phyloP scores from a whole-genome alignment of 164 flowering plant genomes.

The Dillenia suffruticosa region DNA sequence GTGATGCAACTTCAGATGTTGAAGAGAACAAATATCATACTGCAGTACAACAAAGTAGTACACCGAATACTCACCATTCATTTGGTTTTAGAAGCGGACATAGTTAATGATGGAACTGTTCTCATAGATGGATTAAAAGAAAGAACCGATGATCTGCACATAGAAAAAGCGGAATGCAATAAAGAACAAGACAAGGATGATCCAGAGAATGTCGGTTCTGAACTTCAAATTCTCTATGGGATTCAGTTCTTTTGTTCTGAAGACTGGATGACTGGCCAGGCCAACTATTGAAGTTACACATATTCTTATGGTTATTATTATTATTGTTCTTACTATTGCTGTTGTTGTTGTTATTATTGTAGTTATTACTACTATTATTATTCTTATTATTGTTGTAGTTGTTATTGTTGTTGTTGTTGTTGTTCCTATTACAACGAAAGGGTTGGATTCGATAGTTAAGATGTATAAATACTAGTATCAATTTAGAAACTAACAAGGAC shows the following conservation, averaged over 20 bases:
- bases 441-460: too few species aligned
- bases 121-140: conserved; percentile 4
- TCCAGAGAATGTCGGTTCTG: background rate
- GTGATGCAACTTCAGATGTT: conserved; percentile 8
- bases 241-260: too few species aligned
- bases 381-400: too few species aligned
- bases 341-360: too few species aligned
- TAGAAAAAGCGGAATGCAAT: conserved; percentile 8
- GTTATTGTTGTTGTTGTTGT: too few species aligned
- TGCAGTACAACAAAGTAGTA: background rate
- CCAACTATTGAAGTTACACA: conserved; percentile 24
- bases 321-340: too few species aligned
- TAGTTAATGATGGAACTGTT: background rate
- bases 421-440: too few species aligned
- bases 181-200: conserved; percentile 17
- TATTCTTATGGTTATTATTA: background rate
- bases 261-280: background rate
- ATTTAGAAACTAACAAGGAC: too few species aligned
- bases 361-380: too few species aligned
- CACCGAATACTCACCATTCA: conserved; percentile 11
- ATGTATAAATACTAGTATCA: too few species aligned
- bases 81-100: conserved; percentile 9
- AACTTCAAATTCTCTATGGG: too few species aligned
- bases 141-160: conserved; percentile 12
- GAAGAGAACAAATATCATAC: conserved; percentile 8